These are phyloP conservation scores for Clarireedia paspali DNA, from an alignment of 2,329 filamentous ascomycete species.

Conservation along the genomic window DNA sequence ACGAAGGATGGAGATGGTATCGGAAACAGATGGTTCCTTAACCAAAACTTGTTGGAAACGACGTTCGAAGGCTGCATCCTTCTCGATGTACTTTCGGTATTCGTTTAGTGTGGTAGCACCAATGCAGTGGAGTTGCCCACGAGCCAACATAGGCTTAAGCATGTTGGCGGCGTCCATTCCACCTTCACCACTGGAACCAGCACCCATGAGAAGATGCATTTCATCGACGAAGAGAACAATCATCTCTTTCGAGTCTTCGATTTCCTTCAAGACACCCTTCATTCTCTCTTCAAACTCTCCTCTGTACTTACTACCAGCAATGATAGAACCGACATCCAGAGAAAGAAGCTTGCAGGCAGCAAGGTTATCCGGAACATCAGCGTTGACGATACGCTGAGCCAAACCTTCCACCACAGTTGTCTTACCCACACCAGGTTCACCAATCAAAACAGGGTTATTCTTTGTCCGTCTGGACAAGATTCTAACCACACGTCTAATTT, in stretches of 20 bases:
- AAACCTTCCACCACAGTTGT: slow-evolving; percentile 96
- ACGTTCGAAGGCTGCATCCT: slow-evolving; percentile 95
- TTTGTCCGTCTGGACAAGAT: slow-evolving; percentile 92
- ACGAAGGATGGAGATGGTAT: slow-evolving; percentile 97
- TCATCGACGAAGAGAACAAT: slow-evolving; percentile 98
- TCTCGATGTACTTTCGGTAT: slow-evolving; percentile 98
- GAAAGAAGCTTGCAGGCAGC: slow-evolving; percentile 91
- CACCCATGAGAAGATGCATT: slow-evolving; percentile 97
- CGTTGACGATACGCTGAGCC: slow-evolving; percentile 90
- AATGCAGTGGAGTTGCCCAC: slow-evolving; percentile 95
- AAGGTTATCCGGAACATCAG: slow-evolving; percentile 91
- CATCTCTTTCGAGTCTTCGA: slow-evolving; percentile 88
- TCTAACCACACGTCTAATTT: slow-evolving; percentile 84
- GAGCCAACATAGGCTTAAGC: slow-evolving; percentile 94
- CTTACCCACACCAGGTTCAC: slow-evolving; percentile 96
- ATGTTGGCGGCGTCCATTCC: slow-evolving; percentile 98
- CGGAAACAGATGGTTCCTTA: slow-evolving; percentile 81
- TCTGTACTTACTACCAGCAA: slow-evolving; percentile 96
- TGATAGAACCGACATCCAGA: slow-evolving; percentile 87
- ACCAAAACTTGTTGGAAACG: slow-evolving; percentile 98
- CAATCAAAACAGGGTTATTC: slow-evolving; percentile 97
- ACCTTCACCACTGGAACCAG: slow-evolving; percentile 86
- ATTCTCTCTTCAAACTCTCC: slow-evolving; percentile 99
- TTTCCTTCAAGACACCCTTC: slow-evolving; percentile 98
- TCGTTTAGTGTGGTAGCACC: slow-evolving; percentile 92